phyloP scores from a whole-genome alignment of 1,284 basidiomycete genomes.

The Naganishia cerealis region DNA sequence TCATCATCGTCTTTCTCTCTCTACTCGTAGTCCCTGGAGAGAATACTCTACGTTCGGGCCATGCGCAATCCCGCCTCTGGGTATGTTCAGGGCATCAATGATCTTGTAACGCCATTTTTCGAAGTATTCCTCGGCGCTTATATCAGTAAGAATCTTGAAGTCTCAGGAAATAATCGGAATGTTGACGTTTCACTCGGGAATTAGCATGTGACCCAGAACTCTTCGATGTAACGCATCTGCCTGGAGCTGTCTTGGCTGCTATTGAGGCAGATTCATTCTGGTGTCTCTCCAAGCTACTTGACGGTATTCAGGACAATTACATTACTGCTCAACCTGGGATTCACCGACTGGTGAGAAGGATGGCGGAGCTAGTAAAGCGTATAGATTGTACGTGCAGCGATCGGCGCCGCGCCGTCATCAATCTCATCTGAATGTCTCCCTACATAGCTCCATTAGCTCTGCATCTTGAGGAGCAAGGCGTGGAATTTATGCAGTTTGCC shows the following conservation, averaged over 20 bases:
- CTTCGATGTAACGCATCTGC: constrained; percentile 76
- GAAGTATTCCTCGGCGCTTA: constrained; percentile 87
- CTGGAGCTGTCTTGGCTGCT: constrained; percentile 69
- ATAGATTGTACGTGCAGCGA: constrained; percentile 70
- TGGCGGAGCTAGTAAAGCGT: constrained; percentile 85
- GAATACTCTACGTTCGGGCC: constrained; percentile 95
- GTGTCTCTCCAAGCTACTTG: constrained; percentile 88
- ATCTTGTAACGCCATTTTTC: constrained; percentile 91
- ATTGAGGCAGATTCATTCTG: constrained; percentile 94
- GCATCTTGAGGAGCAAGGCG: constrained; percentile 82
- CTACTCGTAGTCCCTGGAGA: constrained; percentile 71
- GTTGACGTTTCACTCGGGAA: constrained; percentile 19
- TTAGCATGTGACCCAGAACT: constrained; percentile 80
- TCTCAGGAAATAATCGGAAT: not conserved
- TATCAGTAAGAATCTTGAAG: constrained; percentile 63
- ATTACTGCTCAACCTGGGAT: constrained; percentile 93
- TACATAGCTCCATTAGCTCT: constrained; percentile 69
- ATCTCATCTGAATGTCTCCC: not conserved
- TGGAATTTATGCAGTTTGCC: constrained; percentile 98
- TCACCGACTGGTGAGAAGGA: constrained; percentile 81
- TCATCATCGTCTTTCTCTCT: not conserved
- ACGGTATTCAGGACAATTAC: constrained; percentile 97
- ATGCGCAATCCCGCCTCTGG: constrained; percentile 94
- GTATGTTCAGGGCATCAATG: constrained; percentile 97
- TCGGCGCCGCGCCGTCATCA: not conserved